These are phyloP conservation scores for Cardamine resedifolia DNA, from an alignment of 345 rosid genomes.

Conservation along the genomic window DNA sequence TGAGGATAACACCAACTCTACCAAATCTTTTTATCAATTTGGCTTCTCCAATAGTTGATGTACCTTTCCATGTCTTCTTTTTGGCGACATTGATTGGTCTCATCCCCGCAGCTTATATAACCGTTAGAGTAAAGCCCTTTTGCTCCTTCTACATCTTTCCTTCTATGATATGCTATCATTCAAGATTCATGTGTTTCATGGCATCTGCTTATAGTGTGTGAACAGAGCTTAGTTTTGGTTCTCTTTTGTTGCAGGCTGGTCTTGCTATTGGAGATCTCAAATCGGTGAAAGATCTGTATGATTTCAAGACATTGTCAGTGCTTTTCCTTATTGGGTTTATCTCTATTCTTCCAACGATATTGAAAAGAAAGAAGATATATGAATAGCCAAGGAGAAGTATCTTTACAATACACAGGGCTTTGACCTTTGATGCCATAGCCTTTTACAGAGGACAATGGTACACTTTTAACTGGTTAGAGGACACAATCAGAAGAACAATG, in stretches of 20 bases:
- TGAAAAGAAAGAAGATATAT: slow-evolving; percentile 69
- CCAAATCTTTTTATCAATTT: slow-evolving; percentile 97
- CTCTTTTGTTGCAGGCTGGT: slow-evolving; percentile 56
- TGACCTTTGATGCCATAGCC: slow-evolving; percentile 14
- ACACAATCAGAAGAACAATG: slow-evolving; percentile 3
- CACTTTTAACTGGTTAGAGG: slow-evolving; percentile 23
- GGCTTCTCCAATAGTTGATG: slow-evolving; percentile 96
- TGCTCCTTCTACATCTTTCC: neutral
- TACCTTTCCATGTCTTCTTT: slow-evolving; percentile 95
- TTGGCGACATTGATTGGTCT: slow-evolving; percentile 86
- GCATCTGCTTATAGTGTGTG: neutral
- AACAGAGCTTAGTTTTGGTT: neutral
- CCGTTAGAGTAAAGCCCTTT: slow-evolving; percentile 72
- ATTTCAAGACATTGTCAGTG: slow-evolving; percentile 69
- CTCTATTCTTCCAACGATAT: slow-evolving; percentile 65
- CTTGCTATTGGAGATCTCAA: slow-evolving; percentile 83
- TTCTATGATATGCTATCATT: neutral
- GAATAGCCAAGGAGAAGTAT: slow-evolving; percentile 38
- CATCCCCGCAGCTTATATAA: slow-evolving; percentile 89
- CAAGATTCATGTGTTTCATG: neutral
- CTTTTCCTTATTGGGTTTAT: slow-evolving; percentile 75
- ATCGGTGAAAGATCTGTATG: slow-evolving; percentile 80
- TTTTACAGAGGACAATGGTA: slow-evolving; percentile 17
- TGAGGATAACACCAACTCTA: slow-evolving; percentile 90
- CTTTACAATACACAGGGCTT: slow-evolving; percentile 10